A percentile compares a stretch with the other conserved stretches of the same genome.
phyloP scores from a whole-genome alignment of 2,329 filamentous ascomycete genomes.

The Epichloe glyceriae region DNA sequence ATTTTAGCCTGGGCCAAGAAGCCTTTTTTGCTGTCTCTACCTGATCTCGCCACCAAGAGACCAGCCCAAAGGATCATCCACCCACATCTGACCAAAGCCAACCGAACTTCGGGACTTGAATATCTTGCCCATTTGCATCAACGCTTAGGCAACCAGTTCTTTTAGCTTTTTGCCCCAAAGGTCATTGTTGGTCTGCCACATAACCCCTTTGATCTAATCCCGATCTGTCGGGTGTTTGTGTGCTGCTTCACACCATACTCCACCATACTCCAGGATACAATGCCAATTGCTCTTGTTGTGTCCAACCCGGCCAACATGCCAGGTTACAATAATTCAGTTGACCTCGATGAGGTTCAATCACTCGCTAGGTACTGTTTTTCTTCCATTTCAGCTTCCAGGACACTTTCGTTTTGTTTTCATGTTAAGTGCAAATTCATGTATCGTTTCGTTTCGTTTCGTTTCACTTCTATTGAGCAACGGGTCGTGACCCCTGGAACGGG shows the following conservation, averaged over 20 bases:
- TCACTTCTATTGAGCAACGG: slow-evolving; percentile 8
- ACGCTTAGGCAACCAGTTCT: slow-evolving; percentile 1
- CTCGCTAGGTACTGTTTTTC: slow-evolving; percentile 50
- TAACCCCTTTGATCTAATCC: slow-evolving; percentile 3
- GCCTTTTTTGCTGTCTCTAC: slow-evolving; percentile 9
- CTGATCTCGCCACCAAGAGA: slow-evolving; percentile 10
- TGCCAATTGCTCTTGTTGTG: slow-evolving; percentile 35
- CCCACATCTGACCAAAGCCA: slow-evolving; percentile 5
- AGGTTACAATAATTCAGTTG: slow-evolving; percentile 37
- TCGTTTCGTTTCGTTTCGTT: slow-evolving; percentile 14
- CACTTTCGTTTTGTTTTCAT: slow-evolving; percentile 18
- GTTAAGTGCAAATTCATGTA: slow-evolving; percentile 9
- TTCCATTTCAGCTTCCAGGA: slow-evolving; percentile 30
- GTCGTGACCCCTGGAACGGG: background rate
- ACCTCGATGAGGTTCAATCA: slow-evolving; percentile 47
- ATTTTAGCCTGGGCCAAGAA: slow-evolving; percentile 9
- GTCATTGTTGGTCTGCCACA: background rate
- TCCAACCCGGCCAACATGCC: slow-evolving; percentile 38
- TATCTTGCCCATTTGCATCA: slow-evolving; percentile 16
- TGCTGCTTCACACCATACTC: slow-evolving; percentile 3
- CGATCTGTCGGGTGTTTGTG: slow-evolving; percentile 2
- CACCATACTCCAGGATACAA: slow-evolving; percentile 16
- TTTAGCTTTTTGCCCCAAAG: slow-evolving; percentile 10
- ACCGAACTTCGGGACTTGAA: slow-evolving; percentile 11
- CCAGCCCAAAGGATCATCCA: slow-evolving; percentile 5